Evolutionary conservation across 257 asterid genomes (phyloP), one percentile per base, ranked within the genome.

Genomic region (Scutellaria minor): DNA sequence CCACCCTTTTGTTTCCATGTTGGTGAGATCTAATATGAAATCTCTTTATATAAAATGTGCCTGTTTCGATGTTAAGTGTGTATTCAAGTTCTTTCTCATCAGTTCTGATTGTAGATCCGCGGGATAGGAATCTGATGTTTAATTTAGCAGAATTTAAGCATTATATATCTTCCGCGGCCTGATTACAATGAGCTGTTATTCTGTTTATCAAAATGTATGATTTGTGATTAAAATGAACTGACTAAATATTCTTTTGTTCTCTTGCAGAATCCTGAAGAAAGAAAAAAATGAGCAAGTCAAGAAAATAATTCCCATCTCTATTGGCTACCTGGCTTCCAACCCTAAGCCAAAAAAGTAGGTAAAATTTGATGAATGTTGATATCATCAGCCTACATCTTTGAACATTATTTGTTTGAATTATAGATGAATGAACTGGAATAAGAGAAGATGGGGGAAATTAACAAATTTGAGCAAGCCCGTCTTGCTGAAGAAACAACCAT

Each of bases 251-350:
- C 41, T 58, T 74, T 71, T 45, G 54, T 67, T 61, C 75, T 64
- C 53, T 74, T 83, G 80, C 91, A 94, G 99, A 83, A 77, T 74
- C 78, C 68, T 94, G 66, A 84, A 35, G 77, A 82, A 83, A 66
- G 99, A 88, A 83, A 80, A 77, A 35, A 78, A 70, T 75, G 88
- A 79, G 58, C 83, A 77, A 81, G 91, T 83, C 81, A 89, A 83
- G 93, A 88, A 88, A 85, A 75, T 74, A 39, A 81, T 89, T 70
- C 86, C 96, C 12, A 79, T 78, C 64, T 79, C 85, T 80, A 87
- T 94, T 63, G 99, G 99, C 79, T 78, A 71, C 71, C 83, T 94
- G 79, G 93, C 97, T 75, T 94, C n/a, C n/a, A n/a, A n/a, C n/a
- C n/a, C n/a, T n/a, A n/a, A n/a, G n/a, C n/a, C n/a, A n/a, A n/a